A percentile compares a stretch with the other conserved stretches of the same genome.
Evolutionary conservation across 164 flowering plant species (phyloP).

Genomic region (Protea cynaroides): DNA sequence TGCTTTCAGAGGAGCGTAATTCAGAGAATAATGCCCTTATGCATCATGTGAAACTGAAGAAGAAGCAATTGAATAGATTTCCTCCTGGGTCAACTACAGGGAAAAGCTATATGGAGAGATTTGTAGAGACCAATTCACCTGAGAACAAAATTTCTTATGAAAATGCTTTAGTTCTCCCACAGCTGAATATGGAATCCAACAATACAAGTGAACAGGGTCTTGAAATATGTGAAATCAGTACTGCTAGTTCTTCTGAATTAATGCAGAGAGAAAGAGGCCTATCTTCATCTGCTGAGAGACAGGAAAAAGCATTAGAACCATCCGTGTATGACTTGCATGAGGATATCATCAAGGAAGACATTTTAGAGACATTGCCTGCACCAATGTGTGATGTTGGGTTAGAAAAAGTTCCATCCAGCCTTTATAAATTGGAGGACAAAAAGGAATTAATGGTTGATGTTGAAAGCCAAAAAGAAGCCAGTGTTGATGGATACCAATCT

Average conservation of each 20-base stretch:
- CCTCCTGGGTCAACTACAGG: conserved; percentile 39
- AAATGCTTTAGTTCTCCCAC: conserved; percentile 23
- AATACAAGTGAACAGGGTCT: conserved; percentile 32
- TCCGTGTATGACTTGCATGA: conserved; percentile 23
- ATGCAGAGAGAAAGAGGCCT: conserved; percentile 20
- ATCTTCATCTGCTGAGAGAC: conserved; percentile 31
- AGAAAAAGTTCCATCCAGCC: conserved; percentile 18
- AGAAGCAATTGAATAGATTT: conserved; percentile 48
- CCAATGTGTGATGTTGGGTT: conserved; percentile 20
- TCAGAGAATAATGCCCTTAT: conserved; percentile 42
- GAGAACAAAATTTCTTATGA: conserved; percentile 40
- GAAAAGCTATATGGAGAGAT: conserved; percentile 76
- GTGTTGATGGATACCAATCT: conserved; percentile 36
- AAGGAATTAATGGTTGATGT: conserved; percentile 33
- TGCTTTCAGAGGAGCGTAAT: conserved; percentile 61
- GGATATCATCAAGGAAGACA: conserved; percentile 14
- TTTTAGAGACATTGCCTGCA: conserved; percentile 18
- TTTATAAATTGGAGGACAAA: conserved; percentile 21
- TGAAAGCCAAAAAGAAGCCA: conserved; percentile 26
- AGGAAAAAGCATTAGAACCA: conserved; percentile 17
- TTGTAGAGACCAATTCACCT: conserved; percentile 44
- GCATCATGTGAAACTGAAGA: conserved; percentile 66
- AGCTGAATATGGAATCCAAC: conserved; percentile 25
- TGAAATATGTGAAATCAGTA: conserved; percentile 44
- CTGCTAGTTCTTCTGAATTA: conserved; percentile 31